Percentiles rank a stretch among this genome's conserved stretches.
phyloP scores from a whole-genome alignment of 1,284 basidiomycete species.

The Sphagnurus paluster region DNA sequence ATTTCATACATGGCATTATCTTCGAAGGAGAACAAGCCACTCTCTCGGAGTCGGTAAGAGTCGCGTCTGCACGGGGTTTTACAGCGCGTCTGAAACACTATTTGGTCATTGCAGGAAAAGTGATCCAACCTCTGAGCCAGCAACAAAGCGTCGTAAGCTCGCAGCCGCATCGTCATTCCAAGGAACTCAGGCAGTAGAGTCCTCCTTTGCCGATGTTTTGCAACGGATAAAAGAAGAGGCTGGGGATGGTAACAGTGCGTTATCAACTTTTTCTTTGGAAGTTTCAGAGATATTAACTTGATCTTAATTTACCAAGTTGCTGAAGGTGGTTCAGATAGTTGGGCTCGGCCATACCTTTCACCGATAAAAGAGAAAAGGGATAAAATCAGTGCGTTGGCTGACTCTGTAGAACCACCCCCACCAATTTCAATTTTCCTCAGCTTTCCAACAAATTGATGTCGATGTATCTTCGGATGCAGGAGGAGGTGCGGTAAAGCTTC shows the following conservation, averaged over 20 bases:
- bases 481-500: slow-evolving; percentile 49
- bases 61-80: slow-evolving; percentile 10
- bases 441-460: slow-evolving; percentile 94
- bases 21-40: slow-evolving; percentile 34
- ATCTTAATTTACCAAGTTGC: slow-evolving; percentile 41
- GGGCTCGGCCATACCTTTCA: slow-evolving; percentile 71
- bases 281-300: neutral
- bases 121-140: slow-evolving; percentile 38
- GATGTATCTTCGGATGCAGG: slow-evolving; percentile 67
- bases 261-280: neutral
- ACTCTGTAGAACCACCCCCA: neutral
- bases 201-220: slow-evolving; percentile 78
- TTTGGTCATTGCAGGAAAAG: slow-evolving; percentile 29
- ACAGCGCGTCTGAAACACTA: slow-evolving; percentile 25
- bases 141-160: slow-evolving; percentile 62
- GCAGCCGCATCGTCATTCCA: slow-evolving; percentile 34
- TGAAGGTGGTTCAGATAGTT: slow-evolving; percentile 76
- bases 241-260: slow-evolving; percentile 42
- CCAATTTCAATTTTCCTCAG: slow-evolving; percentile 42
- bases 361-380: slow-evolving; percentile 61
- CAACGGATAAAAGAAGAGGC: slow-evolving; percentile 74
- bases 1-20: slow-evolving; percentile 15
- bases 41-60: slow-evolving; percentile 31
- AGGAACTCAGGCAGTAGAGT: slow-evolving; percentile 35
- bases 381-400: slow-evolving; percentile 48